Evolutionary conservation across 164 flowering plant genomes (phyloP).

Genomic region (Annona squamosa): DNA sequence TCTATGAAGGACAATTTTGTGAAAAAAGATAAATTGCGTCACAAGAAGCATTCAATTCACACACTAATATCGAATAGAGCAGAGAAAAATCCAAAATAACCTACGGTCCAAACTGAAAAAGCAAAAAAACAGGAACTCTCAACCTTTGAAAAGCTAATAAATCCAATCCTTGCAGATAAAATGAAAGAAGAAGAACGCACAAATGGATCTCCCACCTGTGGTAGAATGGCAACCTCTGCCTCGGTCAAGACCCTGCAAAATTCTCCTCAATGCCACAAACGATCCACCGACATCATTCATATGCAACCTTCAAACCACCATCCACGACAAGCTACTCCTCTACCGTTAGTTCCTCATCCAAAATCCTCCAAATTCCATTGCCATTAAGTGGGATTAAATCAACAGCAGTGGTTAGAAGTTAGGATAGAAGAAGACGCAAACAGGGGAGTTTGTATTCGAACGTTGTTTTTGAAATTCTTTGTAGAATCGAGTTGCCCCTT

Average conservation of each 20-base stretch:
- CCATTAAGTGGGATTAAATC: not conserved
- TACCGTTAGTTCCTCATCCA: too few relatives aligned
- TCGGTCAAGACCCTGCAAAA: conserved; percentile 15
- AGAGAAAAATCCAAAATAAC: not conserved
- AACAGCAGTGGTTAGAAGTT: not conserved
- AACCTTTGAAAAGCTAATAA: not conserved
- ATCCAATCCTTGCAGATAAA: not conserved
- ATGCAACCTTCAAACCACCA: not conserved
- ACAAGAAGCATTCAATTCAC: not conserved
- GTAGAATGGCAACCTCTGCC: conserved; percentile 14
- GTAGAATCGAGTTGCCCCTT: too few relatives aligned
- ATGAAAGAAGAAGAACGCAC: not conserved
- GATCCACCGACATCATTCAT: conserved; percentile 16
- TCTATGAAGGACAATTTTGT: too few relatives aligned
- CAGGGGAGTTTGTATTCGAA: not conserved
- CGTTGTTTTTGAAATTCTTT: too few relatives aligned
- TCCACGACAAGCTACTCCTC: too few relatives aligned
- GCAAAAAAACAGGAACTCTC: not conserved
- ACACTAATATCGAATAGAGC: not conserved
- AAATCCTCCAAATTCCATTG: too few relatives aligned
- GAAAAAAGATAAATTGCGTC: too few relatives aligned
- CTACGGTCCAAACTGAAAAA: not conserved
- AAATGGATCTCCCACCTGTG: conserved; percentile 3
- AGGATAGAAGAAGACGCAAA: too few relatives aligned
- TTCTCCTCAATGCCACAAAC: conserved; percentile 21